These are phyloP conservation scores for Saccharomycopsis guyanensis DNA, from an alignment of 805 yeast genomes.

Conservation along the genomic window DNA sequence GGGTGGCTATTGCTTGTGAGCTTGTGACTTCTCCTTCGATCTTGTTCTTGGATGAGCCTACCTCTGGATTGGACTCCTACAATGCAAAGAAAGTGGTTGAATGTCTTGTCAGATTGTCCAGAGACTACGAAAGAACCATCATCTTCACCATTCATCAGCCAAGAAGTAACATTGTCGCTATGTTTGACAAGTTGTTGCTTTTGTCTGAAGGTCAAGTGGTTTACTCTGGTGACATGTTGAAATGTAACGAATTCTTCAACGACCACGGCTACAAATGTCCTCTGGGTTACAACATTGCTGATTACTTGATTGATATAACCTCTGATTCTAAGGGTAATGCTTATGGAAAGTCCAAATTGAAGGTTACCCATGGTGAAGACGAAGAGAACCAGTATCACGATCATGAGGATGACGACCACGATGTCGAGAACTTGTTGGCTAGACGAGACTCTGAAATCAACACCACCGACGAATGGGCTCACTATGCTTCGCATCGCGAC, in stretches of 20 bases:
- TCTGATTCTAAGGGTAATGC: constrained; percentile 39
- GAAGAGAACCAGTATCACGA: constrained; percentile 23
- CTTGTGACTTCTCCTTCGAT: constrained; percentile 83
- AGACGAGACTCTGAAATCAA: constrained; percentile 34
- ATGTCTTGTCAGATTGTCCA: constrained; percentile 69
- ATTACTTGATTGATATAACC: constrained; percentile 84
- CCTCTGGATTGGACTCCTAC: constrained; percentile 91
- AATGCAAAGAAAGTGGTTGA: constrained; percentile 91
- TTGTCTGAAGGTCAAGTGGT: constrained; percentile 80
- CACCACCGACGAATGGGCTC: constrained; percentile 79
- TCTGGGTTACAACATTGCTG: constrained; percentile 86
- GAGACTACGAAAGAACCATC: constrained; percentile 77
- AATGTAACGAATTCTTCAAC: constrained; percentile 68
- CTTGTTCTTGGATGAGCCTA: constrained; percentile 83
- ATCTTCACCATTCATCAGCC: constrained; percentile 96
- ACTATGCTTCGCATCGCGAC: constrained; percentile 73
- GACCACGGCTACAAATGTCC: constrained; percentile 79
- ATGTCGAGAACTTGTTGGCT: constrained; percentile 23
- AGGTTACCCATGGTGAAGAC: constrained; percentile 26
- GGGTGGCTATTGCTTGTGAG: constrained; percentile 92
- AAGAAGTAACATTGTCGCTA: constrained; percentile 86
- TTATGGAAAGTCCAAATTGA: constrained; percentile 15
- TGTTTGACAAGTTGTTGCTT: constrained; percentile 75
- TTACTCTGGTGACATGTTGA: constrained; percentile 77
- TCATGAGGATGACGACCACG: constrained; percentile 28